phyloP scores from a whole-genome alignment of 148 eudicot genomes.

The Rhododendron henanense region DNA sequence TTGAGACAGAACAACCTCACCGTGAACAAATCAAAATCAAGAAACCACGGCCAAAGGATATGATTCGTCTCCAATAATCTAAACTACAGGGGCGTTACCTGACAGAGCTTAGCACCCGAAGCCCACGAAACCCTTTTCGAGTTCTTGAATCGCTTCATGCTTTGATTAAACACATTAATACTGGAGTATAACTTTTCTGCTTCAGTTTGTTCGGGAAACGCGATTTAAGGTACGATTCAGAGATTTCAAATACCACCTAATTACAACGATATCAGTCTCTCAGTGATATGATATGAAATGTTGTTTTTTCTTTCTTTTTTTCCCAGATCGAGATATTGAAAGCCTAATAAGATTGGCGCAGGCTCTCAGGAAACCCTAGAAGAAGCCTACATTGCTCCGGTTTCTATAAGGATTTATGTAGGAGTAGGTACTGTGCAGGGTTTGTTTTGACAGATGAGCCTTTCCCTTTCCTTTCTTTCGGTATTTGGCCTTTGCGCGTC shows the following conservation, averaged over 20 bases:
- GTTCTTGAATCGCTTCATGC: slow-evolving; percentile 2
- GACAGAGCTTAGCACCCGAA: slow-evolving; percentile 32
- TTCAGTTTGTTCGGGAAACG: neutral
- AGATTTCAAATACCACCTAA: neutral
- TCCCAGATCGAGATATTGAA: neutral
- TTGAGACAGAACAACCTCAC: neutral
- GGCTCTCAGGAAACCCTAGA: neutral
- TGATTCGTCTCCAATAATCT: neutral
- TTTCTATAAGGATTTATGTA: too few relatives aligned
- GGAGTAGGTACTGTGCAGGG: neutral
- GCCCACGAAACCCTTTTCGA: slow-evolving; percentile 35
- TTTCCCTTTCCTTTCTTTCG: neutral
- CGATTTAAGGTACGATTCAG: neutral
- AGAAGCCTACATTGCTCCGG: neutral
- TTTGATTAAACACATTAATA: neutral
- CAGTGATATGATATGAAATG: neutral
- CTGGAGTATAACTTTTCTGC: neutral
- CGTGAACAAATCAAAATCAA: neutral
- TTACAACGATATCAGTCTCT: neutral
- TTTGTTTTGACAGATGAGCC: neutral
- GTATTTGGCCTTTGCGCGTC: neutral
- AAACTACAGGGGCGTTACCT: slow-evolving; percentile 17
- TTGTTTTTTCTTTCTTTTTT: neutral
- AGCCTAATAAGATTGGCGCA: neutral
- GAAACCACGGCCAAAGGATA: neutral